These are phyloP conservation scores for Teratosphaeriaceae sp. DNA, from an alignment of 2,329 filamentous ascomycete genomes.

Conservation along the genomic window DNA sequence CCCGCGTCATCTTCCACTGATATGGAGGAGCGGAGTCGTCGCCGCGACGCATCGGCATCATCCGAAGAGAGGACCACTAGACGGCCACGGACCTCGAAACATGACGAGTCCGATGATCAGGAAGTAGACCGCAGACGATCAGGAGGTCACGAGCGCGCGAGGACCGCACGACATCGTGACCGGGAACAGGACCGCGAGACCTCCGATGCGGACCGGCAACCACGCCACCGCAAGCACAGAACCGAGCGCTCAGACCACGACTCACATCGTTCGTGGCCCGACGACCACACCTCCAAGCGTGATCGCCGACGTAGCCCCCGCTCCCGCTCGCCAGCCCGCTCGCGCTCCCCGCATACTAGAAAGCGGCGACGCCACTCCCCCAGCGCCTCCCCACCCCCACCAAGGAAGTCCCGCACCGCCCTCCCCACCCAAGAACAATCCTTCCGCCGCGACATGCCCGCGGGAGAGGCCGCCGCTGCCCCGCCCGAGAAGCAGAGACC, in stretches of 20 bases:
- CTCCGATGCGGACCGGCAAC: not conserved
- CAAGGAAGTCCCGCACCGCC: constrained; percentile 36
- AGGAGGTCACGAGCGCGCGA: not conserved
- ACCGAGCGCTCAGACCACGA: constrained; percentile 3
- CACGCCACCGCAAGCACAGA: not conserved
- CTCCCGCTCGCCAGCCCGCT: constrained; percentile 18
- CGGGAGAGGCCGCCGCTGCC: constrained; percentile 16
- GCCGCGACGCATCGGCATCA: too few species aligned
- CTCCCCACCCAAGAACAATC: constrained; percentile 42
- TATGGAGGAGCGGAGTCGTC: too few species aligned
- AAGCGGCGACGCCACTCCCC: constrained; percentile 27
- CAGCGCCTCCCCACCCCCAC: constrained; percentile 32
- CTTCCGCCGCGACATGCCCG: constrained; percentile 30
- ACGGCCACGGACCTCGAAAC: not conserved
- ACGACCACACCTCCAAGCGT: constrained; percentile 4
- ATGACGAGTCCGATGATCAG: not conserved
- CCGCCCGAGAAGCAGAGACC: constrained; percentile 69
- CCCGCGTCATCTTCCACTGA: too few species aligned
- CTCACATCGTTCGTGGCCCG: constrained; percentile 7
- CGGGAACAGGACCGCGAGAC: not conserved
- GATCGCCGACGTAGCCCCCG: constrained; percentile 6
- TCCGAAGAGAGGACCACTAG: too few species aligned
- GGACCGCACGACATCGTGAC: not conserved
- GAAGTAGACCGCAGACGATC: not conserved
- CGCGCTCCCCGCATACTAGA: constrained; percentile 26